Evolutionary conservation across 805 yeast species (phyloP).

Genomic region (Monosporozyma aerobia): DNA sequence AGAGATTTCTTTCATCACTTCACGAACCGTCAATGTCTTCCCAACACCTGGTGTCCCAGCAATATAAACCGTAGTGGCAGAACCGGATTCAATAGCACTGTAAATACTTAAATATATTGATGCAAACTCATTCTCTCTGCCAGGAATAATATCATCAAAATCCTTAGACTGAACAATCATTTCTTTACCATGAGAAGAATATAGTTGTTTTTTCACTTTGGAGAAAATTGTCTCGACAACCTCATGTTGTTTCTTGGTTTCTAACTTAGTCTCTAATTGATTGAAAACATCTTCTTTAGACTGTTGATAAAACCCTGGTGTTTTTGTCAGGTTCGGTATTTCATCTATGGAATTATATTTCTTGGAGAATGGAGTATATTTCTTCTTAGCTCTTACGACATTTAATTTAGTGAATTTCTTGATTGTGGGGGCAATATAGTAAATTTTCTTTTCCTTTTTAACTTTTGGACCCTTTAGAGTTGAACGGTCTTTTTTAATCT

Average conservation of each 20-base stretch:
- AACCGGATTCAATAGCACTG: slow-evolving; percentile 54
- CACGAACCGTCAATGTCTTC: slow-evolving; percentile 86
- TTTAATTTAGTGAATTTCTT: slow-evolving; percentile 28
- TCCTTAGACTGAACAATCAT: slow-evolving; percentile 32
- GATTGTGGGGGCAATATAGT: slow-evolving; percentile 6
- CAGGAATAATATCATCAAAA: slow-evolving; percentile 53
- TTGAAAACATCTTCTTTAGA: slow-evolving; percentile 15
- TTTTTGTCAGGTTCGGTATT: slow-evolving; percentile 25
- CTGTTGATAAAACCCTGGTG: slow-evolving; percentile 21
- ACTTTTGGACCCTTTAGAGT: neutral
- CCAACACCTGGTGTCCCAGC: slow-evolving; percentile 99
- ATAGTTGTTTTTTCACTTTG: slow-evolving; percentile 29
- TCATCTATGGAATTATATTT: slow-evolving; percentile 19
- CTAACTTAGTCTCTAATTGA: slow-evolving; percentile 23
- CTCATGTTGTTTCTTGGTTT: slow-evolving; percentile 34
- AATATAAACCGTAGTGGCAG: slow-evolving; percentile 79
- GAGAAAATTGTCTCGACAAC: slow-evolving; percentile 29
- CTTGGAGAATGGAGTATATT: slow-evolving; percentile 24
- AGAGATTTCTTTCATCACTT: slow-evolving; percentile 64
- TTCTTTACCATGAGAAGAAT: slow-evolving; percentile 36
- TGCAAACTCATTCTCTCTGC: slow-evolving; percentile 77
- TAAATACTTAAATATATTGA: slow-evolving; percentile 61
- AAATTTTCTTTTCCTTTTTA: neutral
- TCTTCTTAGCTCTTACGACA: slow-evolving; percentile 26
- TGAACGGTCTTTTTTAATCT: neutral